Evolutionary conservation across 768 basidiomycete species (phyloP), one percentile per base, ranked within the genome.

Genomic region (Holtermanniella nyarrowii): DNA sequence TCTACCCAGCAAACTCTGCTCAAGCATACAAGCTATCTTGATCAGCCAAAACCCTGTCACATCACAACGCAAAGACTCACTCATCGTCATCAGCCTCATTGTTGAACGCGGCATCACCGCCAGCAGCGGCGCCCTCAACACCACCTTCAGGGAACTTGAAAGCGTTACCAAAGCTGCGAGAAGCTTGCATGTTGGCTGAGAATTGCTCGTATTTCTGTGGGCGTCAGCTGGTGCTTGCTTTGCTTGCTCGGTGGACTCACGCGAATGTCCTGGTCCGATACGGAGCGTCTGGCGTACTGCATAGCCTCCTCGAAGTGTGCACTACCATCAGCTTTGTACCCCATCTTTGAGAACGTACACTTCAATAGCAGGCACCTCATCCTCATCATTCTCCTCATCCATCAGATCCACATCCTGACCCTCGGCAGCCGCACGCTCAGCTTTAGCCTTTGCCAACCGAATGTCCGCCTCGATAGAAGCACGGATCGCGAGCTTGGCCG

Each of bases 241-340:
- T 13, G 26, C 3, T 20, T 21, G n/a, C n/a, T n/a, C n/a, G 13
- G 44, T 13, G 24, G 5, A 45, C 50, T 44, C 27, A 51, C 59
- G 65, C 91, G 81, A 74, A 97, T 93, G 68, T 97, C 93, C 58
- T 86, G 82, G 68, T 96, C 91, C 12, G 88, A 90, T 49, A 97
- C 93, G 12, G 90, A 96, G 48, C 95, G 85, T 71, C 95, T 85
- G 56, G 95, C 91, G 64, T 80, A 97, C 74, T 85, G 84, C 91
- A 97, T 97, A 1, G 95, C 91, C 74, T 97, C 93, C 75, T 97
- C 93, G 62, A 97, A 97, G 78, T 97, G 93, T 0, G 84, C 88
- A 65, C 82, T 82, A n/a, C 11, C 13, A 24, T 24, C 20, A 16
- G 10, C 40, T 60, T 44, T 58, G 53, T 49, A 24, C 18, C 20